A percentile compares a stretch with the other conserved stretches of the same genome.
These are phyloP conservation scores for Scheffersomyces insectosa DNA, from an alignment of 1,139 yeast species.

Conservation along the genomic window DNA sequence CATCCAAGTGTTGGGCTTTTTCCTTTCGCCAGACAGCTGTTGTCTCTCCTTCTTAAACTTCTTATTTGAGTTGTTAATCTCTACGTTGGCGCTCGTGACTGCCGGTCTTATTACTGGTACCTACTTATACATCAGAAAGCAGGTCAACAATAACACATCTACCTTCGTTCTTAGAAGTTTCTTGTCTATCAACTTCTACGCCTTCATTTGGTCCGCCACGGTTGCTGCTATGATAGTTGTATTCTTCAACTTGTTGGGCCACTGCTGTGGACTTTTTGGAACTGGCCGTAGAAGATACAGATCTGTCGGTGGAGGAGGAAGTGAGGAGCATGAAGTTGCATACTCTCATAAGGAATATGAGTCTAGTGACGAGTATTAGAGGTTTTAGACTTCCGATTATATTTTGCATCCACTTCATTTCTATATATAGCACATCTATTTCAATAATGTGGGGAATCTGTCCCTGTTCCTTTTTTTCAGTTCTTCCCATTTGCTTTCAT, in stretches of 20 bases:
- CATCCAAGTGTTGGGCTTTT: constrained; percentile 41
- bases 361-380: no score
- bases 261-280: constrained; percentile 44
- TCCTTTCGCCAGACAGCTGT: constrained; percentile 38
- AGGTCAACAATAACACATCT: constrained; percentile 31
- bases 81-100: constrained; percentile 32
- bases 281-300: constrained; percentile 35
- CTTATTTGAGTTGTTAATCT: constrained; percentile 33
- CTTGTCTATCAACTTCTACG: constrained; percentile 44
- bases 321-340: constrained; percentile 22
- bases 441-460: no score
- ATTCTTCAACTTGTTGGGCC: constrained; percentile 41
- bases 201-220: constrained; percentile 42
- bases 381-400: no score
- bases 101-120: constrained; percentile 38
- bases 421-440: neutral
- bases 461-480: neutral
- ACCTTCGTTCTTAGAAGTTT: constrained; percentile 37
- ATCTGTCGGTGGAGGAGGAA: constrained; percentile 14
- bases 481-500: neutral
- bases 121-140: constrained; percentile 28
- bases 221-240: constrained; percentile 38
- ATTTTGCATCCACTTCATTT: constrained; percentile 4
- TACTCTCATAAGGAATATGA: constrained; percentile 23
- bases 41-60: constrained; percentile 44